Evolutionary conservation across 2,329 filamentous ascomycete species (phyloP).

Genomic region (Pyrenophora tritici-repentis): DNA sequence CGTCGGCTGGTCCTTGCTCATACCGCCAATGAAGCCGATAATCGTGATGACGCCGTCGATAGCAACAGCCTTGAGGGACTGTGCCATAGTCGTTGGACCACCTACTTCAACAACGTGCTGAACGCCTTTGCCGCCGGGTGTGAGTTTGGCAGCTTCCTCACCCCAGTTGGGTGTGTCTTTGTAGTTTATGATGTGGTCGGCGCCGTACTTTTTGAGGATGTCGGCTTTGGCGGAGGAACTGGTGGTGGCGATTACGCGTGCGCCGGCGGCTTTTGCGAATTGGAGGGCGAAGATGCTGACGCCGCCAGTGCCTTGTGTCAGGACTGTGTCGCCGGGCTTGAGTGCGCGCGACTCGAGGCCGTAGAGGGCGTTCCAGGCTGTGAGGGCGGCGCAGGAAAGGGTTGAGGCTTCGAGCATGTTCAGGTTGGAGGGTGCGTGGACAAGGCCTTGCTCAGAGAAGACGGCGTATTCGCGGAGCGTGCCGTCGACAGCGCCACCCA

Average conservation of each 20-base stretch:
- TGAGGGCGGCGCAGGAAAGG: slow-evolving; percentile 51
- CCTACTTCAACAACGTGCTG: slow-evolving; percentile 70
- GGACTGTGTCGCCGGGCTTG: slow-evolving; percentile 55
- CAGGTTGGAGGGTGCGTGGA: slow-evolving; percentile 64
- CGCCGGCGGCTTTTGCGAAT: slow-evolving; percentile 59
- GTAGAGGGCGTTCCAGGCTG: slow-evolving; percentile 60
- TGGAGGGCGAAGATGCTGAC: slow-evolving; percentile 70
- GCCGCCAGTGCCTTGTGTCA: slow-evolving; percentile 73
- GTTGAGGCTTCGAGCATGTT: slow-evolving; percentile 54
- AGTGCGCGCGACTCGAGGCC: slow-evolving; percentile 50
- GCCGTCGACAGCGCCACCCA: slow-evolving; percentile 72
- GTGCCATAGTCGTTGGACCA: slow-evolving; percentile 63
- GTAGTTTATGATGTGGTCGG: slow-evolving; percentile 64
- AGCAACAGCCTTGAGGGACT: slow-evolving; percentile 57
- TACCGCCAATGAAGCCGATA: slow-evolving; percentile 63
- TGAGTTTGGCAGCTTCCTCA: slow-evolving; percentile 57
- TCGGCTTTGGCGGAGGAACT: slow-evolving; percentile 57
- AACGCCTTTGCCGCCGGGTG: slow-evolving; percentile 59
- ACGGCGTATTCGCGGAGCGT: slow-evolving; percentile 69
- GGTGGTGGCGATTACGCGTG: slow-evolving; percentile 63
- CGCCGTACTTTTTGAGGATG: slow-evolving; percentile 58
- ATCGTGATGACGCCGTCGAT: slow-evolving; percentile 60
- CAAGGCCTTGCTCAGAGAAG: slow-evolving; percentile 70
- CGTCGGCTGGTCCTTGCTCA: slow-evolving; percentile 54
- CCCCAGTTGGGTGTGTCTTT: slow-evolving; percentile 59